These are phyloP conservation scores for Verticillium nubilum DNA, from an alignment of 2,329 filamentous ascomycete genomes.

Conservation along the genomic window DNA sequence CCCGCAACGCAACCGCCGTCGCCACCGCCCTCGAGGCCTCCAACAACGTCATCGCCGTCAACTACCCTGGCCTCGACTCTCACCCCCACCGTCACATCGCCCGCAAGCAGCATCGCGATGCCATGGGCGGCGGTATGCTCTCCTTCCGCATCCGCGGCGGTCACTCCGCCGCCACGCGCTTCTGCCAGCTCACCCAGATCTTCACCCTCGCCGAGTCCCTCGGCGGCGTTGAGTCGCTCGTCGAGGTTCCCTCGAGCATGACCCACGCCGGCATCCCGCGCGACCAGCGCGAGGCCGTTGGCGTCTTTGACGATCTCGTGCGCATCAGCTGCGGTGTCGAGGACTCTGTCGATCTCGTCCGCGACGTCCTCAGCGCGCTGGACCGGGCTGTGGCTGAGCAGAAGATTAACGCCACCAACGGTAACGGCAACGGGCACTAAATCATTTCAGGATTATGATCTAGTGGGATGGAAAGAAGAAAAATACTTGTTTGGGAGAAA, in stretches of 20 bases:
- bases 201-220: slow-evolving; percentile 92
- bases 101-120: slow-evolving; percentile 85
- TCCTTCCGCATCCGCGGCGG: slow-evolving; percentile 92
- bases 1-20: slow-evolving; percentile 72
- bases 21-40: slow-evolving; percentile 73
- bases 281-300: slow-evolving; percentile 84
- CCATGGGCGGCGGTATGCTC: slow-evolving; percentile 94
- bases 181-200: slow-evolving; percentile 84
- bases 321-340: slow-evolving; percentile 92
- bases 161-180: slow-evolving; percentile 77
- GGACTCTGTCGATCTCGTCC: slow-evolving; percentile 76
- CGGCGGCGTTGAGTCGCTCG: slow-evolving; percentile 85
- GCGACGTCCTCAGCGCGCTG: slow-evolving; percentile 77
- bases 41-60: slow-evolving; percentile 79
- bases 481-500: neutral
- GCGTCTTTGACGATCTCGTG: slow-evolving; percentile 92
- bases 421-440: slow-evolving; percentile 19
- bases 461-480: too few relatives aligned
- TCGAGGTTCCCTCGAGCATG: slow-evolving; percentile 93
- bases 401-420: slow-evolving; percentile 17
- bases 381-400: slow-evolving; percentile 58
- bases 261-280: slow-evolving; percentile 93
- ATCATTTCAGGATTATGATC: too few relatives aligned
- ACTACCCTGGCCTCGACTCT: slow-evolving; percentile 87
- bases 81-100: slow-evolving; percentile 85